A percentile compares a stretch with the other conserved stretches of the same genome.
phyloP scores from a whole-genome alignment of 768 basidiomycete genomes.

The Boletus rex-veris region DNA sequence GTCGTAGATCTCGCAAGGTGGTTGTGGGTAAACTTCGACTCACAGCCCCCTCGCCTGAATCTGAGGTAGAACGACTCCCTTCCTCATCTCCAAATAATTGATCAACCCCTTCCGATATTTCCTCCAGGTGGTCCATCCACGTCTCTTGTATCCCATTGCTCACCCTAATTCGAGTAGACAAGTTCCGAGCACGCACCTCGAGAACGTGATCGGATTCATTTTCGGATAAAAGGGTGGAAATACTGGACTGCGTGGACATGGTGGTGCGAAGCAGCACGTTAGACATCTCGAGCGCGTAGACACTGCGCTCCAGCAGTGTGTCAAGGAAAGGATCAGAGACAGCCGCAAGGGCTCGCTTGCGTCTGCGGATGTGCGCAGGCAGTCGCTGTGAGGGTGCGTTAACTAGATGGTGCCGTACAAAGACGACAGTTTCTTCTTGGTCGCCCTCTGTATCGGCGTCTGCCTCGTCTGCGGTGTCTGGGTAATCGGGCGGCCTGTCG shows the following conservation, averaged over 20 bases:
- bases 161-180: slow-evolving; percentile 50
- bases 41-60: slow-evolving; percentile 25
- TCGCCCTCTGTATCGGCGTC: slow-evolving; percentile 61
- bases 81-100: slow-evolving; percentile 42
- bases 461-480: slow-evolving; percentile 73
- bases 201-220: slow-evolving; percentile 42
- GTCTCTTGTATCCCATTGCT: slow-evolving; percentile 43
- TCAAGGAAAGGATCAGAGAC: slow-evolving; percentile 60
- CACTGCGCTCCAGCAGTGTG: slow-evolving; percentile 75
- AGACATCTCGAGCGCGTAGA: slow-evolving; percentile 83
- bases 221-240: slow-evolving; percentile 49
- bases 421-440: slow-evolving; percentile 17
- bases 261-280: slow-evolving; percentile 75
- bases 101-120: slow-evolving; percentile 62
- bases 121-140: slow-evolving; percentile 69
- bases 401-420: slow-evolving; percentile 27
- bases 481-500: slow-evolving; percentile 71
- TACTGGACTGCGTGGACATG: slow-evolving; percentile 63
- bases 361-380: slow-evolving; percentile 19
- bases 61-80: slow-evolving; percentile 3
- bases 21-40: slow-evolving; percentile 47
- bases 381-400: slow-evolving; percentile 35
- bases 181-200: slow-evolving; percentile 47
- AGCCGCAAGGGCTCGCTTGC: slow-evolving; percentile 27
- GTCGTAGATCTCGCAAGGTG: slow-evolving; percentile 29